These are phyloP conservation scores for Entonaema liquescens DNA, from an alignment of 495 filamentous ascomycete genomes.

Conservation along the genomic window DNA sequence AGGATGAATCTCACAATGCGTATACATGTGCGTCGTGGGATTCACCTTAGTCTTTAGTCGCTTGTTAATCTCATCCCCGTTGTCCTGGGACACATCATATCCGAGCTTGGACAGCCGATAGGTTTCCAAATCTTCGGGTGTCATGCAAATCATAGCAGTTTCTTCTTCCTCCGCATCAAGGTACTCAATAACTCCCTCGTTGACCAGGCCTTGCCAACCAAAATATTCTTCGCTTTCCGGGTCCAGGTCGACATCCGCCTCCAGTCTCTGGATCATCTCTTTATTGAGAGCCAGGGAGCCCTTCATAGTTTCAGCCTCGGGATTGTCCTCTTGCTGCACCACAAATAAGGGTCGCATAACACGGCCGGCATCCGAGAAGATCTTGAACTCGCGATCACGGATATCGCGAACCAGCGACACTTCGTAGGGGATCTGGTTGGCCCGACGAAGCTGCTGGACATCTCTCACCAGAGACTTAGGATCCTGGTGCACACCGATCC, in stretches of 20 bases:
- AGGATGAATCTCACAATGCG: constrained; percentile 98
- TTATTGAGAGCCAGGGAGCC: constrained; percentile 86
- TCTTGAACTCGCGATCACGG: constrained; percentile 95
- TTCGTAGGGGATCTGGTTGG: constrained; percentile 81
- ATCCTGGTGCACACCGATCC: constrained; percentile 91
- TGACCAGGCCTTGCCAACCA: constrained; percentile 87
- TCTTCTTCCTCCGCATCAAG: constrained; percentile 99
- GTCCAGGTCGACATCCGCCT: constrained; percentile 63
- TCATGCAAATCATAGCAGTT: constrained; percentile 98
- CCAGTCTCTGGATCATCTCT: constrained; percentile 75
- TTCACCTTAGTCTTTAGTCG: constrained; percentile 86
- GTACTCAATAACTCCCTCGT: constrained; percentile 86
- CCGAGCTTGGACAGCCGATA: constrained; percentile 64
- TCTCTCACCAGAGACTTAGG: constrained; percentile 80
- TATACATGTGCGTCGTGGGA: constrained; percentile 85
- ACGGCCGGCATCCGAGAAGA: constrained; percentile 95
- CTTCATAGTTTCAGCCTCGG: constrained; percentile 70
- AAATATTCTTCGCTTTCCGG: constrained; percentile 70
- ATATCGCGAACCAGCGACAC: constrained; percentile 95
- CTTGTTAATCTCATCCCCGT: constrained; percentile 63
- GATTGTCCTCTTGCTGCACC: constrained; percentile 73
- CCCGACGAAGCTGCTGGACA: constrained; percentile 78
- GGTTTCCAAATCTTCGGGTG: constrained; percentile 86
- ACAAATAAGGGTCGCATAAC: constrained; percentile 93
- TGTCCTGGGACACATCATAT: constrained; percentile 58